A percentile compares a stretch with the other conserved stretches of the same genome.
phyloP scores from a whole-genome alignment of 2,329 filamentous ascomycete species.

The Monosporascus sp. region DNA sequence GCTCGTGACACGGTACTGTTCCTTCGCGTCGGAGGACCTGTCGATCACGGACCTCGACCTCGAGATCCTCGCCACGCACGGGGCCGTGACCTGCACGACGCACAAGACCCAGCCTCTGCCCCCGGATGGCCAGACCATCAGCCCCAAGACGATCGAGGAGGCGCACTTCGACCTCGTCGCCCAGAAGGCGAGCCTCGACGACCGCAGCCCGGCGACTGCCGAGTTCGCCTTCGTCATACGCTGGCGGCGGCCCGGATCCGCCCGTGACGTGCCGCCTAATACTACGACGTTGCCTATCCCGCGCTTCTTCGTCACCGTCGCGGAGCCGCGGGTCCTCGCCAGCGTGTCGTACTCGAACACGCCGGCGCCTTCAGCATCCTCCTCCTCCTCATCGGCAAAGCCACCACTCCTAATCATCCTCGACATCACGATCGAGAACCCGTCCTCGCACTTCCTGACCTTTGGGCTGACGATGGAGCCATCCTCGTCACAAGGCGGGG shows the following conservation, averaged over 20 bases:
- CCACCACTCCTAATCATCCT: conserved; percentile 36
- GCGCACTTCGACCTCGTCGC: conserved; percentile 68
- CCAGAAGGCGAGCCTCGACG: conserved; percentile 74
- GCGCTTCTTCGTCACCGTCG: conserved; percentile 71
- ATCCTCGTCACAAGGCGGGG: background rate
- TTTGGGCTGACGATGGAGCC: conserved; percentile 92
- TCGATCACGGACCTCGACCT: conserved; percentile 58
- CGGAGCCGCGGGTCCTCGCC: conserved; percentile 79
- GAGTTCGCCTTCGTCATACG: conserved; percentile 70
- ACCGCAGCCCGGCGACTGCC: conserved; percentile 68
- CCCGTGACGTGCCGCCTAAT: conserved; percentile 35
- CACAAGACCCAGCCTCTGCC: conserved; percentile 33
- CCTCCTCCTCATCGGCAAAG: conserved; percentile 24
- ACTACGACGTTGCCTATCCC: conserved; percentile 70
- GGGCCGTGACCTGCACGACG: conserved; percentile 54
- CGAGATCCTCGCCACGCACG: conserved; percentile 52
- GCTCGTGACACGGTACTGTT: conserved; percentile 66
- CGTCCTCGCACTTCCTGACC: conserved; percentile 88
- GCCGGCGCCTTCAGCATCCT: conserved; percentile 17
- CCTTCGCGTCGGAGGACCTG: conserved; percentile 70
- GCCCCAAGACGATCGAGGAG: conserved; percentile 64
- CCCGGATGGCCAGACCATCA: conserved; percentile 43
- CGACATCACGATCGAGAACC: conserved; percentile 76
- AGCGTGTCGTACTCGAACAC: conserved; percentile 41
- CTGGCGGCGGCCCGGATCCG: conserved; percentile 57